These are phyloP conservation scores for Akanthomyces uredinophilus DNA, from an alignment of 2,329 filamentous ascomycete species.

Conservation along the genomic window DNA sequence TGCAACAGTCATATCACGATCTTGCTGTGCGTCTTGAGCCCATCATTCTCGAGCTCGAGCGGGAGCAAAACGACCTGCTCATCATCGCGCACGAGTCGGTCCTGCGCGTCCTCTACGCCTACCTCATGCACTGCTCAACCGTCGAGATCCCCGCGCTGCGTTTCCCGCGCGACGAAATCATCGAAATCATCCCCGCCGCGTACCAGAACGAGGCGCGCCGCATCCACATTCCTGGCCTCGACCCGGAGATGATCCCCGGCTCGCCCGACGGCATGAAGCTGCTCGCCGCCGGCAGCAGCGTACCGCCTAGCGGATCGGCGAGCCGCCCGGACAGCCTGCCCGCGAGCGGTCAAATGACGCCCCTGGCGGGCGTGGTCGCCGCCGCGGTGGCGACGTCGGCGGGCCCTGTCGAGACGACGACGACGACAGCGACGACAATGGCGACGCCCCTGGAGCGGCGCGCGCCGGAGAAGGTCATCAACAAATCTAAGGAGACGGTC, in stretches of 20 bases:
- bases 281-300: slow-evolving; percentile 52
- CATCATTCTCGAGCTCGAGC: slow-evolving; percentile 93
- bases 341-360: slow-evolving; percentile 36
- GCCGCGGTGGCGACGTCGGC: slow-evolving; percentile 37
- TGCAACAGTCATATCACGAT: slow-evolving; percentile 92
- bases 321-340: slow-evolving; percentile 24
- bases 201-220: slow-evolving; percentile 95
- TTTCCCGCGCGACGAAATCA: slow-evolving; percentile 95
- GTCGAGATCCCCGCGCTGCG: slow-evolving; percentile 88
- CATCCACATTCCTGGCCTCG: slow-evolving; percentile 71
- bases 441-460: slow-evolving; percentile 30
- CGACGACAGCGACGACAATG: too few species aligned
- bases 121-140: slow-evolving; percentile 97
- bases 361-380: slow-evolving; percentile 41
- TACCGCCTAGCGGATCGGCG: slow-evolving; percentile 12
- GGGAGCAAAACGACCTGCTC: slow-evolving; percentile 94
- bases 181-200: slow-evolving; percentile 95
- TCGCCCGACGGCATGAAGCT: slow-evolving; percentile 80
- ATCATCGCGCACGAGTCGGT: slow-evolving; percentile 98
- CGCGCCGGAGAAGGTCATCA: slow-evolving; percentile 43
- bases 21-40: slow-evolving; percentile 96
- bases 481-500: slow-evolving; percentile 45
- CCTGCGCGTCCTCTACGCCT: slow-evolving; percentile 92
- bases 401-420: not conserved
- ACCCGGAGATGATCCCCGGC: slow-evolving; percentile 63